Evolutionary conservation across 176 grass and related monocot genomes (phyloP).

Genomic region (Leersia perrieri): DNA sequence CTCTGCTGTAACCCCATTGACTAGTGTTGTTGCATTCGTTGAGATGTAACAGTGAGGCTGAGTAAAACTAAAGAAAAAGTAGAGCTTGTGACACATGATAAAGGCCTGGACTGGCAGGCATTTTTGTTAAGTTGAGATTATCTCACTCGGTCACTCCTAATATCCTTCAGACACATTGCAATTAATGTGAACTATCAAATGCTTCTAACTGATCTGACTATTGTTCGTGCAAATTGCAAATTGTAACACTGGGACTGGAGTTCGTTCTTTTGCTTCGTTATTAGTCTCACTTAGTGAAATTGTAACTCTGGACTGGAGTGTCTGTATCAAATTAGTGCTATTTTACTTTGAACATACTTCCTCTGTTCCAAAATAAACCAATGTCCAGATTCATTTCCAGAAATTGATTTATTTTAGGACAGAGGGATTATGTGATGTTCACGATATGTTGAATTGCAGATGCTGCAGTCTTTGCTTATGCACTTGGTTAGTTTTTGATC

Average conservation of each 20-base stretch:
- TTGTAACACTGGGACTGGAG: not conserved
- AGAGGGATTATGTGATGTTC: not conserved
- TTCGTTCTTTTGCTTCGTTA: not conserved
- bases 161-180: not conserved
- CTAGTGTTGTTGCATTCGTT: constrained; percentile 18
- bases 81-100: not conserved
- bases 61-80: not conserved
- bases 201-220: not conserved
- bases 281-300: not conserved
- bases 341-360: not conserved
- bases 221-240: not conserved
- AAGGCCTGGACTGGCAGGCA: not conserved
- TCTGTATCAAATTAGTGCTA: no score
- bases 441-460: not conserved
- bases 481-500: not conserved
- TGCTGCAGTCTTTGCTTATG: not conserved
- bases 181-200: not conserved
- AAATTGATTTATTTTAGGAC: no score
- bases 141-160: not conserved
- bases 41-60: not conserved
- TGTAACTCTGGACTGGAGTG: no score
- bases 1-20: not conserved
- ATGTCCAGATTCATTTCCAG: no score
- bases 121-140: constrained; percentile 31
- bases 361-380: no score